These are phyloP conservation scores for Tulasnella sp. DNA, from an alignment of 768 basidiomycete species.

Conservation along the genomic window DNA sequence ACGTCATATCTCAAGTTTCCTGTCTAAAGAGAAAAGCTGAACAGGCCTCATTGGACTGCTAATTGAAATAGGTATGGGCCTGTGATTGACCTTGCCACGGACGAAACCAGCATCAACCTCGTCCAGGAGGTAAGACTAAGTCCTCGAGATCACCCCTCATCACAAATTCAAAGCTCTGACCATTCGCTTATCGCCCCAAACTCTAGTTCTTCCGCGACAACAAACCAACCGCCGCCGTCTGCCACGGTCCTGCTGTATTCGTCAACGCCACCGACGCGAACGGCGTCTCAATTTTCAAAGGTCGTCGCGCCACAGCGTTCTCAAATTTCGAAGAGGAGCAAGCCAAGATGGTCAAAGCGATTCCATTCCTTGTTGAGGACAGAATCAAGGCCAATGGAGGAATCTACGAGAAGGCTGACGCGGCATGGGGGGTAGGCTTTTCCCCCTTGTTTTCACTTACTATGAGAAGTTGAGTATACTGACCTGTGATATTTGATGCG, in stretches of 20 bases:
- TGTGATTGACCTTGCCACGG: slow-evolving; percentile 54
- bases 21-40: not conserved
- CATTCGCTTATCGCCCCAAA: not conserved
- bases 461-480: too few species aligned
- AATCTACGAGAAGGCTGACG: slow-evolving; percentile 45
- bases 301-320: slow-evolving; percentile 52
- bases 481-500: too few species aligned
- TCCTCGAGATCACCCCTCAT: not conserved
- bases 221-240: slow-evolving; percentile 62
- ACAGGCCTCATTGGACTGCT: not conserved
- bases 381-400: slow-evolving; percentile 56
- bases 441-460: slow-evolving; percentile 20
- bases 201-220: slow-evolving; percentile 53
- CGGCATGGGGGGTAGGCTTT: slow-evolving; percentile 46
- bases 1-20: slow-evolving; percentile 8
- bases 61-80: slow-evolving; percentile 45
- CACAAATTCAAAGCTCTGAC: not conserved
- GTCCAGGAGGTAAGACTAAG: slow-evolving; percentile 39
- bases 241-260: slow-evolving; percentile 73
- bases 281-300: slow-evolving; percentile 56
- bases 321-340: slow-evolving; percentile 58
- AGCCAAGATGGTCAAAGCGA: slow-evolving; percentile 35
- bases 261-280: slow-evolving; percentile 42
- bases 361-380: slow-evolving; percentile 66
- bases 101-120: slow-evolving; percentile 47